A percentile compares a stretch with the other conserved stretches of the same genome.
Conservation (phyloP, 768 basidiomycete species). For the Royoungia palumana region DNA sequence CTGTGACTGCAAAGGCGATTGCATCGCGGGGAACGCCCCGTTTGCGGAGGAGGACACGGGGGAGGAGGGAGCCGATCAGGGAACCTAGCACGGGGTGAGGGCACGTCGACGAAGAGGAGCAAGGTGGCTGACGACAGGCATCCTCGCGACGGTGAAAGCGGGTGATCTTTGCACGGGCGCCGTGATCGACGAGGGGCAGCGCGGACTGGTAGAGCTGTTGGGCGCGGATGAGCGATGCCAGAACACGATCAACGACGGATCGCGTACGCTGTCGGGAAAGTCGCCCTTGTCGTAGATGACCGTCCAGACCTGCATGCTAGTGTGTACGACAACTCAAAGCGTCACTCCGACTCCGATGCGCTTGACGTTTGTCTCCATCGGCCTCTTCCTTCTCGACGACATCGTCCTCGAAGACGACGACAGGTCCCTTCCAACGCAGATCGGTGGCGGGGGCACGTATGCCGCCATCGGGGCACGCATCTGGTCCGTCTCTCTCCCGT, state of each 20-base stretch:
- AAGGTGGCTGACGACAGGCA: constrained; percentile 57
- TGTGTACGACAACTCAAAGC: constrained; percentile 7
- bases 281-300: constrained; percentile 35
- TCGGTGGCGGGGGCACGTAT: constrained; percentile 88
- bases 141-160: constrained; percentile 72
- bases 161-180: constrained; percentile 53
- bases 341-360: constrained; percentile 23
- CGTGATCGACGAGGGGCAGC: constrained; percentile 54
- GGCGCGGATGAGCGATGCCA: not conserved
- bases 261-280: constrained; percentile 37
- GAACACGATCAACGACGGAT: not conserved
- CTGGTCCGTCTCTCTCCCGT: constrained; percentile 44
- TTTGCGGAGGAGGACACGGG: constrained; percentile 58
- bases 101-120: not conserved
- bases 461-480: constrained; percentile 78
- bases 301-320: constrained; percentile 45
- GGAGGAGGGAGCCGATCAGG: constrained; percentile 72
- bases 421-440: constrained; percentile 38
- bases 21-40: constrained; percentile 46
- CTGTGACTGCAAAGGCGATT: constrained; percentile 55
- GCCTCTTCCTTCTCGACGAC: constrained; percentile 89
- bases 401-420: constrained; percentile 56
- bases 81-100: constrained; percentile 49
- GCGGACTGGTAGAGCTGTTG: constrained; percentile 60
- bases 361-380: constrained; percentile 59